Base-by-base conservation (phyloP, 495 filamentous ascomycete species). In the Penicillium pancosmium region DNA sequence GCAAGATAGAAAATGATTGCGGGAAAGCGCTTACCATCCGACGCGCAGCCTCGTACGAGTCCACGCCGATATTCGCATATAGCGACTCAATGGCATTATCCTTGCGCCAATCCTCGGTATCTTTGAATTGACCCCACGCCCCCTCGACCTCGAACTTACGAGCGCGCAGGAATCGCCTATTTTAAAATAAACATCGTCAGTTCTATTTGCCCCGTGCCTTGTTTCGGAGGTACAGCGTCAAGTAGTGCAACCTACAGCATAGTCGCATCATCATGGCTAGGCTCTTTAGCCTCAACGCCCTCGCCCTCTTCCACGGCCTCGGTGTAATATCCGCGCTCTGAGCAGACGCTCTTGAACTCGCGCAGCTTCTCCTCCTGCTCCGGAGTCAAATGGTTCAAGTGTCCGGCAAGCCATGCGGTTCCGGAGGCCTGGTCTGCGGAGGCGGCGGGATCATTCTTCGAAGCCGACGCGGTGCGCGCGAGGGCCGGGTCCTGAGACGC, bases 41-140 rank as follows among this genome's bases (percentile, higher is more conserved):
- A 50, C 91, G 79, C 10, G 88, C 85, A 57, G 88, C 79, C 66
- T 94, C 89, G 71, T 93, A 97, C 33, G 90, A 90, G 7, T 91
- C 82, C 33, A 92, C 73, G 55, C 92, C 90, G 59, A 92, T 91
- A 38, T 88, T 89, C 72, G 88, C 83, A 67, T 91, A 92, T 43
- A 94, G 78, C 31, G 80, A 72, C 53, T 89, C 82, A 53, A 94
- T 84, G 50, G 90, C 72, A 69, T 93, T 92, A 51, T 89, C 85
- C 67, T 84, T 85, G 38, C 92, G 85, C 88, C 92, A 97, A 35
- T 90, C 85, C 73, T 96, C 91, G 0, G 92, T 95, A 52, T 92
- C 91, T 66, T 88, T 86, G 74, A 96, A 97, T 70, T 96, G 92
- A 52, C 71, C 80, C 73, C 88, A 91, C 1, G 92, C 92, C 48